phyloP scores from a whole-genome alignment of 2,329 filamentous ascomycete genomes.

The Alternaria panax region DNA sequence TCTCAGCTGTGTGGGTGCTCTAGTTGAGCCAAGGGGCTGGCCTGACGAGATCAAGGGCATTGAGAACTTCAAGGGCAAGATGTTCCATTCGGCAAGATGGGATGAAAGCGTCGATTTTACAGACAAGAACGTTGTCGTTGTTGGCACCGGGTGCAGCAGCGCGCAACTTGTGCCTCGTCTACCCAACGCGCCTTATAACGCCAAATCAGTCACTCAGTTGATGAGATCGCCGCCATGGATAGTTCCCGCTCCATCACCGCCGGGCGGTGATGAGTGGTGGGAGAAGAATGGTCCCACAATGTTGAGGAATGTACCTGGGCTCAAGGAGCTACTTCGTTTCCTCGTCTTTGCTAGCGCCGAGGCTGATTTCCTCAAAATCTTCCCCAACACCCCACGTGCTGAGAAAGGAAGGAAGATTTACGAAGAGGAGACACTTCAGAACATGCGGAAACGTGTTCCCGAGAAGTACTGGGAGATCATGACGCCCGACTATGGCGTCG shows the following conservation, averaged over 20 bases:
- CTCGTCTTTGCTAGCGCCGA: constrained; percentile 54
- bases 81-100: constrained; percentile 67
- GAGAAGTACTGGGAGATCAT: constrained; percentile 68
- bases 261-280: constrained; percentile 53
- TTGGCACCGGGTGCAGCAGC: constrained; percentile 66
- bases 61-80: constrained; percentile 62
- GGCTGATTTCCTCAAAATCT: constrained; percentile 58
- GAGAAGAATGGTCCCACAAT: constrained; percentile 57
- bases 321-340: constrained; percentile 57
- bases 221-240: constrained; percentile 68
- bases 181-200: constrained; percentile 56
- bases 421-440: constrained; percentile 54
- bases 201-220: constrained; percentile 65
- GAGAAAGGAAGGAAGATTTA: constrained; percentile 48
- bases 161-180: constrained; percentile 64
- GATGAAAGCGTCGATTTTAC: constrained; percentile 60
- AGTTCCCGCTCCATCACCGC: constrained; percentile 51
- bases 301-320: constrained; percentile 59
- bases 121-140: constrained; percentile 64
- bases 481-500: constrained; percentile 68
- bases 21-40: constrained; percentile 63
- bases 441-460: constrained; percentile 61
- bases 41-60: constrained; percentile 60
- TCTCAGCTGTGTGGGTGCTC: constrained; percentile 62
- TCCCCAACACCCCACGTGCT: constrained; percentile 52